Base-by-base conservation (phyloP, 2,329 filamentous ascomycete species). In the Clathrospora elynae region DNA sequence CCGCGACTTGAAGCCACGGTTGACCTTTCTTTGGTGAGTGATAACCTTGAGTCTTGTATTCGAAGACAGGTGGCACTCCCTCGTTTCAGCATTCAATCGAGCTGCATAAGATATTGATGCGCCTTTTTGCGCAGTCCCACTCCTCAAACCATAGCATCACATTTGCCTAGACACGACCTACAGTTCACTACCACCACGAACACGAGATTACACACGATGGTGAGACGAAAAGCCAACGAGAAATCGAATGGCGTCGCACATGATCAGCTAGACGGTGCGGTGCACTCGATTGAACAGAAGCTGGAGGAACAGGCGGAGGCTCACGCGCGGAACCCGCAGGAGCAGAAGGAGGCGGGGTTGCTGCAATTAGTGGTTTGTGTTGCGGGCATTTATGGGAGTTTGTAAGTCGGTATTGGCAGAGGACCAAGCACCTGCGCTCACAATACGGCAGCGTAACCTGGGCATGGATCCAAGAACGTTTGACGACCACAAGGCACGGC, bases 391-490 rank as follows among this genome's bases (percentile, higher is more conserved):
- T 99, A 99, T 71, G 90, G 87, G 23, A 95, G 91, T 23, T 99
- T 99, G 92, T 96, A 81, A 48, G 73, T 57, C 5, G 6, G 18
- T 4, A 8, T 10, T 20, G 28, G 24, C 22, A 7, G 7, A 35
- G 12, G 1, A n/a, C 10, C 13, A 6, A 18, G 8, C 10, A 34
- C 8, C 10, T 17, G 14, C 17, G 40, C 49, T 56, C 16, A 59
- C 46, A 14, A 10, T 4, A 23, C 10, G 7, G n/a, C 46, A 78
- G 92, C 75, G 76, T 99, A 38, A 95, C 91, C 22, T 99, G 93
- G 93, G 93, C 88, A 16, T 85, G 95, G 55, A 86, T 99, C 49
- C 93, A 99, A 78, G 93, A 99, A 73, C 90, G 93, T 62, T 89
- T 99, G 64, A 97, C 93, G 18, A 99, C 93, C 10, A 97, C 90